A percentile compares a stretch with the other conserved stretches of the same genome.
Evolutionary conservation across 768 basidiomycete genomes (phyloP).

Genomic region (Tephrocybe sp.): DNA sequence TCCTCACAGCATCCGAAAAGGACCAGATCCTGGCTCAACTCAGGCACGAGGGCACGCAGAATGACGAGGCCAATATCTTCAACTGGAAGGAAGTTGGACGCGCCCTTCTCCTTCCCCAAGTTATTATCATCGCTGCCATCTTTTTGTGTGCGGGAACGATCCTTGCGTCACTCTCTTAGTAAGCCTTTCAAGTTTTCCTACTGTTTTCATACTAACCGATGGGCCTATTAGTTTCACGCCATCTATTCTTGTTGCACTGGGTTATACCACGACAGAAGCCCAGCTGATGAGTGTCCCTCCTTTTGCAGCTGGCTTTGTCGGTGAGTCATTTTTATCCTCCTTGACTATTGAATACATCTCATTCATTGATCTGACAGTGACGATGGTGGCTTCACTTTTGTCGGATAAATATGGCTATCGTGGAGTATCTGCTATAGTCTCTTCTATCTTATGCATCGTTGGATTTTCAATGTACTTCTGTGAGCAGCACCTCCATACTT

Average conservation of each 20-base stretch:
- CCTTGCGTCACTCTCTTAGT: constrained; percentile 18
- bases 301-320: constrained; percentile 33
- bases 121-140: constrained; percentile 25
- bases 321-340: constrained; percentile 8
- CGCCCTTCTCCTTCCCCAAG: constrained; percentile 25
- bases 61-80: constrained; percentile 29
- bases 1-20: constrained; percentile 36
- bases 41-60: constrained; percentile 22
- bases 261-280: constrained; percentile 39
- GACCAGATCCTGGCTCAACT: constrained; percentile 39
- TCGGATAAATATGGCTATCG: constrained; percentile 27
- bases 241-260: constrained; percentile 51
- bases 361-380: constrained; percentile 11
- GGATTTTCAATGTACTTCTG: constrained; percentile 40
- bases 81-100: constrained; percentile 35
- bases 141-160: constrained; percentile 31
- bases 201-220: neutral
- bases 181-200: neutral
- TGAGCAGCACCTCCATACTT: constrained; percentile 15
- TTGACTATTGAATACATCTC: neutral
- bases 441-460: constrained; percentile 28
- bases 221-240: constrained; percentile 41
- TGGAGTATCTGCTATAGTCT: constrained; percentile 27
- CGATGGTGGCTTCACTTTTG: constrained; percentile 21
- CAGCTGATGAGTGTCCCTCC: constrained; percentile 51